A percentile compares a stretch with the other conserved stretches of the same genome.
Conservation (phyloP, 2,329 filamentous ascomycete genomes). For the Penicillium nordicum region DNA sequence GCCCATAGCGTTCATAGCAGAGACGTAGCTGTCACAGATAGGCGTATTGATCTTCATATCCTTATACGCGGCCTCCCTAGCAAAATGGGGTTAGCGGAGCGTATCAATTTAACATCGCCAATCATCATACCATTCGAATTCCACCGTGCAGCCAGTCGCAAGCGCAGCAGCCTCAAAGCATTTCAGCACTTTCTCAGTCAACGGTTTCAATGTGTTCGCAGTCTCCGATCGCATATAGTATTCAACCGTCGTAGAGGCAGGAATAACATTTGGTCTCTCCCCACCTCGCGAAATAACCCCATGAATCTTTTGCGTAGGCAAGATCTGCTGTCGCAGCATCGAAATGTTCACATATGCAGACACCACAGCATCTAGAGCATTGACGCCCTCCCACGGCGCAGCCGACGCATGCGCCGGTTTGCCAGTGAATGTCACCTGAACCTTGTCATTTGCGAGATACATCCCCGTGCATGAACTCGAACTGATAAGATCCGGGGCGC, state of each 20-base stretch:
- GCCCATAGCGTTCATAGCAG: slow-evolving; percentile 29
- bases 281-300: slow-evolving; percentile 54
- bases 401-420: slow-evolving; percentile 55
- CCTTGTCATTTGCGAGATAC: slow-evolving; percentile 30
- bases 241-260: slow-evolving; percentile 46
- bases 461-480: slow-evolving; percentile 8
- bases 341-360: slow-evolving; percentile 45
- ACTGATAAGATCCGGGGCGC: slow-evolving; percentile 4
- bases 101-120: neutral
- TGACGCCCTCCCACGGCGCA: slow-evolving; percentile 56
- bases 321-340: slow-evolving; percentile 54
- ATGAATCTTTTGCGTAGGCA: slow-evolving; percentile 50
- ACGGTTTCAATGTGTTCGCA: slow-evolving; percentile 35
- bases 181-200: slow-evolving; percentile 27
- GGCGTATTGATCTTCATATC: slow-evolving; percentile 31
- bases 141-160: slow-evolving; percentile 32
- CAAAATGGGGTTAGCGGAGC: neutral
- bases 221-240: slow-evolving; percentile 46
- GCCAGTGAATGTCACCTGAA: slow-evolving; percentile 45
- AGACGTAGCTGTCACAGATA: slow-evolving; percentile 31
- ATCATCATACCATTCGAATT: slow-evolving; percentile 24
- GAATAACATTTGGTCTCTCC: slow-evolving; percentile 54
- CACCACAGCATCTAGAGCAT: slow-evolving; percentile 57
- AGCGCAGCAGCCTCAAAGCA: slow-evolving; percentile 34
- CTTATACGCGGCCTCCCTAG: slow-evolving; percentile 28